These are phyloP conservation scores for Megacollybia marginata DNA, from an alignment of 768 basidiomycete species.

Conservation along the genomic window DNA sequence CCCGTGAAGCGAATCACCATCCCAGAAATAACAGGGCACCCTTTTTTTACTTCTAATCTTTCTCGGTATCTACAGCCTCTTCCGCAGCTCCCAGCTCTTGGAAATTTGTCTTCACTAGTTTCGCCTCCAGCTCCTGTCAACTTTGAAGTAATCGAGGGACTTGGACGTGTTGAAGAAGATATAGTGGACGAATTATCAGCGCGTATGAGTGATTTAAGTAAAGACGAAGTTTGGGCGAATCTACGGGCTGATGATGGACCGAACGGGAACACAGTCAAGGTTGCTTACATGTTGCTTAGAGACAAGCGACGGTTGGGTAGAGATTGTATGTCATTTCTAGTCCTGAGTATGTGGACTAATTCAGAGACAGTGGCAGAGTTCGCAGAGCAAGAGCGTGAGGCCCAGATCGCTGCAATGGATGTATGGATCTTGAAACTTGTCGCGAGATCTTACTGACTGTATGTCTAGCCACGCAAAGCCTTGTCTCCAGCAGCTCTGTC, in stretches of 20 bases:
- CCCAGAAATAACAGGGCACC: slow-evolving; percentile 82
- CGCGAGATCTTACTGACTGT: slow-evolving; percentile 5
- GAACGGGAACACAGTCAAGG: slow-evolving; percentile 90
- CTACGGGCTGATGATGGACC: slow-evolving; percentile 76
- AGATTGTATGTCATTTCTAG: slow-evolving; percentile 57
- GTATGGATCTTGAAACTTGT: slow-evolving; percentile 35
- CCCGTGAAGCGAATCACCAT: slow-evolving; percentile 93
- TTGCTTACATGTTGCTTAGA: slow-evolving; percentile 88
- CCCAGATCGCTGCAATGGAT: slow-evolving; percentile 72
- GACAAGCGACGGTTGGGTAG: slow-evolving; percentile 82
- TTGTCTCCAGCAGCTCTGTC: slow-evolving; percentile 63
- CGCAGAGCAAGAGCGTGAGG: slow-evolving; percentile 83
- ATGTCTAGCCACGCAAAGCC: slow-evolving; percentile 56
- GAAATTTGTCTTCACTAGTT: slow-evolving; percentile 66
- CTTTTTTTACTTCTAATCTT: slow-evolving; percentile 84
- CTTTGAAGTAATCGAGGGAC: slow-evolving; percentile 83
- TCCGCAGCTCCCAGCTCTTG: slow-evolving; percentile 69
- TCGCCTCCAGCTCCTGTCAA: slow-evolving; percentile 56
- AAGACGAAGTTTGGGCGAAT: slow-evolving; percentile 85
- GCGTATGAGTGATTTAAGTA: slow-evolving; percentile 66
- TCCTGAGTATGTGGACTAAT: neutral
- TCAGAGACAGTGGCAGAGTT: slow-evolving; percentile 53
- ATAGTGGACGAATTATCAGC: slow-evolving; percentile 76
- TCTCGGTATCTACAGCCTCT: slow-evolving; percentile 82
- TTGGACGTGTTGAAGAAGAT: slow-evolving; percentile 89